phyloP scores from a whole-genome alignment of 208 protist species.

The Phytomonas francai region DNA sequence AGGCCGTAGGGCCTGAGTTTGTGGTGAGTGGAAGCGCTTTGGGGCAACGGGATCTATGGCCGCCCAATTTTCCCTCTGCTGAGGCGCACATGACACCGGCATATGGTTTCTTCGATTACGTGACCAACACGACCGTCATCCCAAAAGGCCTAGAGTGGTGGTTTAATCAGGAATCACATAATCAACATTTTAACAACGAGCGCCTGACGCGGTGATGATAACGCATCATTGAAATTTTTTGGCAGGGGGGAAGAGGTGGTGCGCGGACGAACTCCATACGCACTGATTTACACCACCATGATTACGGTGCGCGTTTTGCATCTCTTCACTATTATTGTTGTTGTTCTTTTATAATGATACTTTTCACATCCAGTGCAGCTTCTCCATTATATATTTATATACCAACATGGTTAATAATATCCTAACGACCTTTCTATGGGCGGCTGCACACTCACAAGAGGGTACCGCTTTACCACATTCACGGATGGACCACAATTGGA shows the following conservation, averaged over 20 bases:
- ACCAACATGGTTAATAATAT: too few species aligned
- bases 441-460: too few species aligned
- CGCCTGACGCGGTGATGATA: constrained; percentile 13
- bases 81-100: constrained; percentile 71
- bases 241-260: too few species aligned
- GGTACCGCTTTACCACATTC: too few species aligned
- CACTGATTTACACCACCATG: neutral
- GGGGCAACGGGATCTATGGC: constrained; percentile 76
- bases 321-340: constrained; percentile 10
- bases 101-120: constrained; percentile 84
- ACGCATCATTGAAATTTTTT: neutral
- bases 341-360: constrained; percentile 6
- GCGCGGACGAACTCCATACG: too few species aligned
- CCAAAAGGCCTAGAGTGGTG: constrained; percentile 80
- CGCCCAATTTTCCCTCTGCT: constrained; percentile 77
- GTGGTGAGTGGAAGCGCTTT: constrained; percentile 67
- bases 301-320: constrained; percentile 11
- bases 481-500: too few species aligned
- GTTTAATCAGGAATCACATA: too few species aligned
- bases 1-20: constrained; percentile 70
- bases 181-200: constrained; percentile 46
- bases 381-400: too few species aligned
- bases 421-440: too few species aligned
- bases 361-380: too few species aligned
- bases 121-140: constrained; percentile 60